Conservation (phyloP, 805 yeast genomes). For the Pichia deserticola region DNA sequence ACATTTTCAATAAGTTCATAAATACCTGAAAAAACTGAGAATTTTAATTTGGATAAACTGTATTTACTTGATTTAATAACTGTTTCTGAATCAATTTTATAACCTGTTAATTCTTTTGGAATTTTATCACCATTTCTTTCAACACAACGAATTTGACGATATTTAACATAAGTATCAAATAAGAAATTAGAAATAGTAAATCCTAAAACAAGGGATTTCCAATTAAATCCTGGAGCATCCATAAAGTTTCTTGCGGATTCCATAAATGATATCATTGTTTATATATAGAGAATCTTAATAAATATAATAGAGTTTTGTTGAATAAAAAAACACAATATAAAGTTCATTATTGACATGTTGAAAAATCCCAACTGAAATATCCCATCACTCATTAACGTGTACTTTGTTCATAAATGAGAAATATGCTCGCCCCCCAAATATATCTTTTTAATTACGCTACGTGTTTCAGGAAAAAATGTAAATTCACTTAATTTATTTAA, state of each 20-base stretch:
- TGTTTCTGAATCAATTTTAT: conserved; percentile 54
- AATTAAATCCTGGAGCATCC: conserved; percentile 65
- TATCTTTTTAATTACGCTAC: no score
- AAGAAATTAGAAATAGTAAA: conserved; percentile 67
- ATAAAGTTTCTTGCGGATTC: conserved; percentile 40
- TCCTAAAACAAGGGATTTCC: conserved; percentile 72
- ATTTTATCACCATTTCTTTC: conserved; percentile 38
- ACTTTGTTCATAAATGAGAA: no score
- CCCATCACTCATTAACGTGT: no score
- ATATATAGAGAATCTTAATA: background rate
- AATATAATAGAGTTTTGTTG: no score
- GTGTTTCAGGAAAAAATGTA: no score
- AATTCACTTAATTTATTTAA: no score
- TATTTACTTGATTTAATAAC: conserved; percentile 72
- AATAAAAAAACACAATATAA: no score
- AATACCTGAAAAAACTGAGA: conserved; percentile 49
- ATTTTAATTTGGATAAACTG: conserved; percentile 68
- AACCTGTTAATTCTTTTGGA: conserved; percentile 58
- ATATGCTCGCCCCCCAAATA: no score
- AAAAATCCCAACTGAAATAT: no score
- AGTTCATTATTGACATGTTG: no score
- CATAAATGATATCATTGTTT: conserved; percentile 21
- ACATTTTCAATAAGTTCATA: conserved; percentile 50
- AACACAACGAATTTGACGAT: conserved; percentile 67
- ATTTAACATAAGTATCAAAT: conserved; percentile 67